phyloP scores from a whole-genome alignment of 768 basidiomycete species.

The Aureoboletus auriporus region DNA sequence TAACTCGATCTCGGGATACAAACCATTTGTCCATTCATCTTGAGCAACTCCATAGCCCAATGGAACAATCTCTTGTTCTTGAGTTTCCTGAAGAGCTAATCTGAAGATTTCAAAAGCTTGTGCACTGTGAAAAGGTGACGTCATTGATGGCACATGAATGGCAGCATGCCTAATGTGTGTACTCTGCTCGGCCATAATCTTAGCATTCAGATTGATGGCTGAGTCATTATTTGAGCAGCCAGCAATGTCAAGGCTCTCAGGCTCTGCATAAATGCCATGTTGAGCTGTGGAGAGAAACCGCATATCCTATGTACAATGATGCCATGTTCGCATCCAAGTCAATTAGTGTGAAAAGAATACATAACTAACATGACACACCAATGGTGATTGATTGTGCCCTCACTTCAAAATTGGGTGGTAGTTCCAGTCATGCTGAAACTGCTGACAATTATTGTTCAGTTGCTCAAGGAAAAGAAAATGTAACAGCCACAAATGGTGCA shows the following conservation, averaged over 20 bases:
- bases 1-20: conserved; percentile 4
- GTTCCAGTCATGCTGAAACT: conserved; percentile 39
- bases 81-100: not conserved
- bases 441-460: conserved; percentile 35
- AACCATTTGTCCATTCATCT: not conserved
- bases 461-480: conserved; percentile 37
- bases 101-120: not conserved
- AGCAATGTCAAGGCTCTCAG: too few species aligned
- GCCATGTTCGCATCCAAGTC: too few species aligned
- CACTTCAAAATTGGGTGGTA: conserved; percentile 27
- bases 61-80: conserved; percentile 2
- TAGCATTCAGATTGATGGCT: not conserved
- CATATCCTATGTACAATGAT: too few species aligned
- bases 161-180: not conserved
- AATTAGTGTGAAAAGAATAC: too few species aligned
- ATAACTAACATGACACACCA: not conserved
- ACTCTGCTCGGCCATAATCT: not conserved
- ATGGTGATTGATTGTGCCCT: conserved; percentile 1
- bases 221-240: too few species aligned
- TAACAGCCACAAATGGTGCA: conserved; percentile 43
- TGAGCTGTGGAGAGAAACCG: too few species aligned
- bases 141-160: not conserved
- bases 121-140: not conserved
- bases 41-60: conserved; percentile 6
- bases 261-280: too few species aligned